Evolutionary conservation across 2,329 filamentous ascomycete genomes (phyloP), one percentile per base, ranked within the genome.

Genomic region (Neoascochyta sp.): DNA sequence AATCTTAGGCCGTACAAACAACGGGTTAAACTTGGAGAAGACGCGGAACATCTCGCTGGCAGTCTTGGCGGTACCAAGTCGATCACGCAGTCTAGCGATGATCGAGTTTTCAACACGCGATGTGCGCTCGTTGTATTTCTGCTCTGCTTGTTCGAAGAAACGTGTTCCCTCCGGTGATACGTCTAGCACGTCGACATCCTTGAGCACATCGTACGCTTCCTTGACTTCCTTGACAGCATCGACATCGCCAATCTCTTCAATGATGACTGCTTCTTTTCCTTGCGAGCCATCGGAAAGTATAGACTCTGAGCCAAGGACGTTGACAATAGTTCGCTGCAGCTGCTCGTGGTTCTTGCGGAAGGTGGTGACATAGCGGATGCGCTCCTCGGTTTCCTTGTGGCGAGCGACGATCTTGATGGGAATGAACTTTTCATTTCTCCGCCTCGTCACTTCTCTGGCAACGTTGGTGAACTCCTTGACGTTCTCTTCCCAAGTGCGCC

Each of bases 41-140:
- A 99, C 92, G 32, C 93, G 85, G 64, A 99, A 99, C 92, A 98
- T 99, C 66, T 98, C 93, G 58, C 94, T 96, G 22, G 92, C 92
- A 41, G 88, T 95, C 72, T 94, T 95, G 9, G 92, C 90, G 5
- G 88, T 95, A 9, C 89, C 92, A 33, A 98, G 75, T 36, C 92
- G 84, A 64, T 98, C 92, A 53, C 92, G 78, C 17, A 98, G 73
- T 31, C 88, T 78, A 18, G 92, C 88, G 60, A 99, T 99, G 63
- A 99, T 98, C 3, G 92, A 95, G 65, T 98, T 98, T 62, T 99
- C 92, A 4, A 99, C 92, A 38, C 92, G 80, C 11, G 92, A 90
- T 7, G 93, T 98, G 21, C 93, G 83, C 62, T 98, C 93, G 47
- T 95, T 96, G 71, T 99, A 99, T 21, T 86, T 82, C 47, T 90